Evolutionary conservation across 441 rosid genomes (phyloP).

Genomic region (Rhodomyrtus psidioides): DNA sequence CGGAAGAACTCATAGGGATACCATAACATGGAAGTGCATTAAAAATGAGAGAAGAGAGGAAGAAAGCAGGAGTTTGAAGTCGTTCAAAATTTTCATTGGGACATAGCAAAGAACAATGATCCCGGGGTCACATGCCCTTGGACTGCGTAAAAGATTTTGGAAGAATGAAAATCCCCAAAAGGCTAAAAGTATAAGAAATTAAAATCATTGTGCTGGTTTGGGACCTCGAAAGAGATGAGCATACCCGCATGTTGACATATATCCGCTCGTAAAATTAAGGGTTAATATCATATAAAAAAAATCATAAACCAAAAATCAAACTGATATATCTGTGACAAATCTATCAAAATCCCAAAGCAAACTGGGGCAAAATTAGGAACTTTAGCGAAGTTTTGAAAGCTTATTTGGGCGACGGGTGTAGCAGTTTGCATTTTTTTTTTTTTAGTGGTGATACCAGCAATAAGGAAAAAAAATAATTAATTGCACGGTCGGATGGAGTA

Average conservation of each 20-base stretch:
- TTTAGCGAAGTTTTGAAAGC: not conserved
- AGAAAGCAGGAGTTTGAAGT: not conserved
- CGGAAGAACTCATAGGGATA: not conserved
- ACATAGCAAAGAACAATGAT: not conserved
- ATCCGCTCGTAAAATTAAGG: not conserved
- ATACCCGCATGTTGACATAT: not conserved
- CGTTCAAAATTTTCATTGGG: not conserved
- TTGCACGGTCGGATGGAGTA: not conserved
- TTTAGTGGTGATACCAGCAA: not conserved
- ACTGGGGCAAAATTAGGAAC: rapidly evolving
- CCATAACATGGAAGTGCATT: not conserved
- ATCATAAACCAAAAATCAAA: not conserved
- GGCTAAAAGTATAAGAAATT: not conserved
- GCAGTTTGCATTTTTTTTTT: not conserved
- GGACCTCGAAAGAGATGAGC: not conserved
- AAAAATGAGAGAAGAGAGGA: not conserved
- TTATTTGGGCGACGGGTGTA: not conserved
- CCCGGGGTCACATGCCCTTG: not conserved
- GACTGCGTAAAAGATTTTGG: not conserved
- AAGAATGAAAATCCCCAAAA: not conserved
- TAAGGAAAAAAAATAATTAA: not conserved
- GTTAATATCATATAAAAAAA: not conserved
- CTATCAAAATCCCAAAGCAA: not conserved
- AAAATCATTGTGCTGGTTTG: not conserved
- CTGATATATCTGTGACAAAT: rapidly evolving